A percentile compares a stretch with the other conserved stretches of the same genome.
Evolutionary conservation across 2,329 filamentous ascomycete species (phyloP).

Genomic region (Zymoseptoria passerinii): DNA sequence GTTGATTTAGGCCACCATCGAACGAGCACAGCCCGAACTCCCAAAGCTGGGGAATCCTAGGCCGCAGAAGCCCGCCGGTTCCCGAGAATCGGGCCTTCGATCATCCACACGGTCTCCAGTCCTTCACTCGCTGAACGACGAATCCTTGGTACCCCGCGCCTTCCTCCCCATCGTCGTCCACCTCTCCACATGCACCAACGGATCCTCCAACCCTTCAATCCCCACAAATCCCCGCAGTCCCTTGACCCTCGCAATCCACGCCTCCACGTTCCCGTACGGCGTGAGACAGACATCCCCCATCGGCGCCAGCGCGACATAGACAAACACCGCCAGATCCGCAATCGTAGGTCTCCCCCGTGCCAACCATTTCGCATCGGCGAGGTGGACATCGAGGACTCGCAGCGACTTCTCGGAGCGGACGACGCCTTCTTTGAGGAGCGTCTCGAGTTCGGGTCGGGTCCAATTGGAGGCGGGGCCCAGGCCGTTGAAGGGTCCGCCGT

Average conservation of each 20-base stretch:
- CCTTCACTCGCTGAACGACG: neutral
- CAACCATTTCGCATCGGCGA: constrained; percentile 1
- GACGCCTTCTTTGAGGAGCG: constrained; percentile 27
- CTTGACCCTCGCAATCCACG: constrained; percentile 5
- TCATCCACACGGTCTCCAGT: too few relatives aligned
- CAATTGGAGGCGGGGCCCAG: constrained; percentile 42
- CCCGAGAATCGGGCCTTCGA: neutral
- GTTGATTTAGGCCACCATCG: too few relatives aligned
- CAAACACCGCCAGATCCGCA: constrained; percentile 16
- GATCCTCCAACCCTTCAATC: constrained; percentile 5
- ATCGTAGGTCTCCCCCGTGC: constrained; percentile 11
- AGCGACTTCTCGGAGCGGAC: constrained; percentile 11
- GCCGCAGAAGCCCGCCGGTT: neutral
- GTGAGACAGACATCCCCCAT: constrained; percentile 17
- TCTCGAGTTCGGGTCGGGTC: constrained; percentile 49
- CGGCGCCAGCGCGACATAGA: constrained; percentile 17
- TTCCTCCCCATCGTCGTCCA: constrained; percentile 4
- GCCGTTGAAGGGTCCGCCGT: constrained; percentile 13
- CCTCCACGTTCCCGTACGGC: constrained; percentile 5
- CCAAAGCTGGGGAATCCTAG: neutral
- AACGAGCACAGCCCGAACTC: too few relatives aligned
- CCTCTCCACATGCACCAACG: constrained; percentile 1
- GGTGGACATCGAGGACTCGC: constrained; percentile 3
- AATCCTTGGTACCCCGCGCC: neutral
- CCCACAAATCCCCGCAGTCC: constrained; percentile 7